Base-by-base conservation (phyloP, 2,329 filamentous ascomycete genomes). In the Cadophora sp. region DNA sequence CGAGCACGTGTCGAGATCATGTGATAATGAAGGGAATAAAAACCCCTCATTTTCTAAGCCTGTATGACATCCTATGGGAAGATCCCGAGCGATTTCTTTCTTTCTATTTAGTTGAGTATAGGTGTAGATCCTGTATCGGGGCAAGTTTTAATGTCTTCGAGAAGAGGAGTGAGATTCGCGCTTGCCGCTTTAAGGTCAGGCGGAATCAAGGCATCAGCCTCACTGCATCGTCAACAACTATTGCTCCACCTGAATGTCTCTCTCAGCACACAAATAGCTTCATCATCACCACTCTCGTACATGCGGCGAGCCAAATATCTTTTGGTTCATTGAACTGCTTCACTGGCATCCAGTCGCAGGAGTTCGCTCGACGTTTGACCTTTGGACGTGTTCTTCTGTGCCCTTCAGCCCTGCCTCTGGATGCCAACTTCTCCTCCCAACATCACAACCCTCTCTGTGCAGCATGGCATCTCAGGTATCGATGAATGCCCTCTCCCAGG, bases 131-230 rank as follows among this genome's bases (percentile, higher is more conserved):
- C 6, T 30, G 27, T 30, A 30, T 30, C 4, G 6, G 6, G 27
- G 27, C 27, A 30, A 30, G 8, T 39, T 13, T 39, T 13, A 8
- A 8, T 13, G 36, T 11, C 7, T 13, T 16, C 14, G 47, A 50
- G 24, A 27, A 51, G 8, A n/a, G 13, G 3, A n/a, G 24, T 18
- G 2, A 16, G 4, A 51, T 30, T 30, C 4, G 13, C 48, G 48
- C 48, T 51, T 51, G 24, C 48, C 14, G 14, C 47, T 51, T 51
- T 51, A 11, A 30, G 48, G 18, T 30, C 33, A 51, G 48, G 27
- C 27, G 51, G 30, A 30, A 56, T 20, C 51, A 39, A 56, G 27
- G 27, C 51, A 30, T 56, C 51, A 39, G 51, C 30, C 51, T 56
- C 51, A 39, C 33, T 39, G 51, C 30, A 56, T 39, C 51, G 18